A percentile compares a stretch with the other conserved stretches of the same genome.
phyloP scores from a whole-genome alignment of 768 basidiomycete species.

The Termitomyces bulborhizus region DNA sequence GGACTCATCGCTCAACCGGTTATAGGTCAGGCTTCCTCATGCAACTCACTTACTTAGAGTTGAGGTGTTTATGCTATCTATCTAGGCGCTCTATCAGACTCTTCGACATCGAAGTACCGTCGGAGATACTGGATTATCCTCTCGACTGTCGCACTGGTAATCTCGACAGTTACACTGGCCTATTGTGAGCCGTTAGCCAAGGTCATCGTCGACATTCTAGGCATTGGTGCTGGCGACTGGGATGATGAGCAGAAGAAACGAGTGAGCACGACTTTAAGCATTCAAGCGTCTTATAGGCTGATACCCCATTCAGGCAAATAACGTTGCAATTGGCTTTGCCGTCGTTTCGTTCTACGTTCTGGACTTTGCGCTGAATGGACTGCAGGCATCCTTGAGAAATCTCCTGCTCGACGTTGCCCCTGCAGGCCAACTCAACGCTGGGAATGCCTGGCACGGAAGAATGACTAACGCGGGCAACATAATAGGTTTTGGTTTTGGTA shows the following conservation, averaged over 20 bases:
- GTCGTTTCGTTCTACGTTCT: constrained; percentile 88
- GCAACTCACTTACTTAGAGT: constrained; percentile 12
- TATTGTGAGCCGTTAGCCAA: constrained; percentile 73
- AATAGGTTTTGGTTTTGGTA: constrained; percentile 88
- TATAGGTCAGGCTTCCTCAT: constrained; percentile 56
- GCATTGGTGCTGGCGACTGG: constrained; percentile 79
- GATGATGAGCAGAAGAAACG: constrained; percentile 64
- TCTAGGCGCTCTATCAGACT: constrained; percentile 90
- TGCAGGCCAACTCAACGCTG: constrained; percentile 82
- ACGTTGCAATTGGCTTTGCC: constrained; percentile 77
- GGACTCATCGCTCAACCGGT: constrained; percentile 96
- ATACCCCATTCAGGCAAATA: constrained; percentile 41
- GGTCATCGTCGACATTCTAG: constrained; percentile 71
- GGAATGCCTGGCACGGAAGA: constrained; percentile 96
- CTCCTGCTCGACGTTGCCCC: constrained; percentile 91
- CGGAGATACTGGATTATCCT: constrained; percentile 89
- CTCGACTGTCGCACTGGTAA: constrained; percentile 75
- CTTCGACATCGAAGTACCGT: constrained; percentile 84
- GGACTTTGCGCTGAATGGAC: constrained; percentile 95
- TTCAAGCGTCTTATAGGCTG: background rate
- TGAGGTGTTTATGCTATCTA: constrained; percentile 26
- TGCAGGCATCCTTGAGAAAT: constrained; percentile 89
- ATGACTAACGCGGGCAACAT: constrained; percentile 99
- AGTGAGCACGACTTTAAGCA: constrained; percentile 30
- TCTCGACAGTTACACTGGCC: constrained; percentile 75